phyloP scores from a whole-genome alignment of 208 protist species.

The Leishmania braziliensis region DNA sequence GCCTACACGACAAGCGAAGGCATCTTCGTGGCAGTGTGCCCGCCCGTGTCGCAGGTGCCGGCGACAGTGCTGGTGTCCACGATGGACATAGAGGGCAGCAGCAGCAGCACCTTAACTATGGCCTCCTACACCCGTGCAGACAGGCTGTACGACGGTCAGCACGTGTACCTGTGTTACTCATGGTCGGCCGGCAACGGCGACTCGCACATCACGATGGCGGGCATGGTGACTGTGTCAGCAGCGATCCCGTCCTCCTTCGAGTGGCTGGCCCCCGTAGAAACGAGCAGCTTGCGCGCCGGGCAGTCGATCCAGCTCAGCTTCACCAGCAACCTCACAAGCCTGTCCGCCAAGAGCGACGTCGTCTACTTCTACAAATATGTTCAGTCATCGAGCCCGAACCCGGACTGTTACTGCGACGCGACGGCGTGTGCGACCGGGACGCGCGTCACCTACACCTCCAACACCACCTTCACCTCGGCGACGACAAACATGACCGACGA shows the following conservation, averaged over 20 bases:
- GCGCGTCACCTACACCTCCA: constrained; percentile 38
- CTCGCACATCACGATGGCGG: constrained; percentile 61
- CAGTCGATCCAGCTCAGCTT: constrained; percentile 50
- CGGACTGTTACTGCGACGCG: constrained; percentile 81
- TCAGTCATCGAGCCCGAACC: constrained; percentile 35
- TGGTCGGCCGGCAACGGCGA: constrained; percentile 42
- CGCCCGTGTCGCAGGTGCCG: constrained; percentile 34
- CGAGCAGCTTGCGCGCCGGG: constrained; percentile 47
- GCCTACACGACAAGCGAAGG: constrained; percentile 13
- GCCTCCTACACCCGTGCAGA: constrained; percentile 54
- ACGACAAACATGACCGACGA: constrained; percentile 29
- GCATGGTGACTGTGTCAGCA: constrained; percentile 35
- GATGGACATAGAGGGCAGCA: constrained; percentile 27
- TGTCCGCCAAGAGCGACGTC: constrained; percentile 43
- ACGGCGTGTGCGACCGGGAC: constrained; percentile 45
- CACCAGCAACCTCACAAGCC: constrained; percentile 39
- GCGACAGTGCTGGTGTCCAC: constrained; percentile 44
- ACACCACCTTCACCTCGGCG: constrained; percentile 19
- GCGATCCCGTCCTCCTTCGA: constrained; percentile 55
- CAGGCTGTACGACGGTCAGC: constrained; percentile 31
- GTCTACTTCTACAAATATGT: constrained; percentile 83
- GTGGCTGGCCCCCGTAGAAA: constrained; percentile 19
- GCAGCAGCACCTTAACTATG: constrained; percentile 20
- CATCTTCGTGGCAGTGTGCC: constrained; percentile 48
- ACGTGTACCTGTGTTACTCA: constrained; percentile 79